These are phyloP conservation scores for Saksenaea oblongispora DNA, from an alignment of 371 early-diverging fungal species.

Conservation along the genomic window DNA sequence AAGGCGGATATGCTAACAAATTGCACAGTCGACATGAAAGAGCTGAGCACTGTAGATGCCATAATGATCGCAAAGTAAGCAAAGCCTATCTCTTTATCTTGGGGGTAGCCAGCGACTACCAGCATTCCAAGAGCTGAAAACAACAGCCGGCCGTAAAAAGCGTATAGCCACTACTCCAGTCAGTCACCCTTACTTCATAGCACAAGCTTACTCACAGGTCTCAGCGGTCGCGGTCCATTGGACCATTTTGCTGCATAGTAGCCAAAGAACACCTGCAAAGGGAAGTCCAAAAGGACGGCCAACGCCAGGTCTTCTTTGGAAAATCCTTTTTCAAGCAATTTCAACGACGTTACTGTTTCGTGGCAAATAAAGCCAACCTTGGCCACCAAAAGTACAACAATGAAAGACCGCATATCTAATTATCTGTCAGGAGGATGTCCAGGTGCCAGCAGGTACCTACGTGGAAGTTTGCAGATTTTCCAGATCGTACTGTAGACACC, in stretches of 20 bases:
- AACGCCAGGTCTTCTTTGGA: slow-evolving; percentile 93
- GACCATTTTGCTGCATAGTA: slow-evolving; percentile 97
- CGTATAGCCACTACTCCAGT: slow-evolving; percentile 80
- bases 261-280: slow-evolving; percentile 94
- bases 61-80: slow-evolving; percentile 86
- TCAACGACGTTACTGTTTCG: slow-evolving; percentile 91
- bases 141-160: slow-evolving; percentile 82
- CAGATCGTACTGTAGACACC: slow-evolving; percentile 68
- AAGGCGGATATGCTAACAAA: slow-evolving; percentile 96
- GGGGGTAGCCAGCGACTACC: slow-evolving; percentile 79
- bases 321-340: slow-evolving; percentile 93
- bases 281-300: slow-evolving; percentile 93
- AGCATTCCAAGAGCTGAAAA: slow-evolving; percentile 85
- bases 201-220: slow-evolving; percentile 66
- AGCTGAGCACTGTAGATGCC: slow-evolving; percentile 76
- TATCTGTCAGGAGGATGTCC: background rate
- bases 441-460: slow-evolving; percentile 34
- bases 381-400: slow-evolving; percentile 76
- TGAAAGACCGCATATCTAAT: slow-evolving; percentile 82
- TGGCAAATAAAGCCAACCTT: slow-evolving; percentile 96
- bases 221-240: slow-evolving; percentile 78
- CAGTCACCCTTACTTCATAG: background rate
- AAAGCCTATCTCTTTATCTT: slow-evolving; percentile 61
- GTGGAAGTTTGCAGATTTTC: slow-evolving; percentile 73
- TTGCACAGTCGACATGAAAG: slow-evolving; percentile 91